A percentile compares a stretch with the other conserved stretches of the same genome.
phyloP scores from a whole-genome alignment of 2,329 filamentous ascomycete genomes.

The Fusarium bactridioides region DNA sequence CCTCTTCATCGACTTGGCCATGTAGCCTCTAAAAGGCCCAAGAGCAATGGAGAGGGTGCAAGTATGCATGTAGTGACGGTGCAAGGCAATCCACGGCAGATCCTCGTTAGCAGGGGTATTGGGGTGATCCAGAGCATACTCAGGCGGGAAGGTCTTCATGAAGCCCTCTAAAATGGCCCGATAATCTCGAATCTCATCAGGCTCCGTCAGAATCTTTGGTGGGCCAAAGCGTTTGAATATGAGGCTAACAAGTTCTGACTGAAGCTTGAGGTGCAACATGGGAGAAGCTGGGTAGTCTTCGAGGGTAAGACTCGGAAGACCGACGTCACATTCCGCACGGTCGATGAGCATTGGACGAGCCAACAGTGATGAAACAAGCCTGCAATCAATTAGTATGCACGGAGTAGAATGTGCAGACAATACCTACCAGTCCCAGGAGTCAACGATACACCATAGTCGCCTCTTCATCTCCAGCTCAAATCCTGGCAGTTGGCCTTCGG shows the following conservation, averaged over 20 bases:
- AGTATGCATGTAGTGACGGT: slow-evolving; percentile 22
- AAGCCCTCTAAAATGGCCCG: slow-evolving; percentile 2
- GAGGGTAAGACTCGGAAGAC: slow-evolving; percentile 1
- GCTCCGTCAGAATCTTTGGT: background rate
- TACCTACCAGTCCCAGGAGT: slow-evolving; percentile 19
- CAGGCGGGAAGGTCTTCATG: slow-evolving; percentile 8
- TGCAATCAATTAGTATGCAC: background rate
- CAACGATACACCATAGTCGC: slow-evolving; percentile 16
- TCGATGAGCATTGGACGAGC: slow-evolving; percentile 24
- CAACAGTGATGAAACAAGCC: slow-evolving; percentile 5
- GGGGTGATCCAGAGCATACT: slow-evolving; percentile 15
- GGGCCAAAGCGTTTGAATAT: slow-evolving; percentile 16
- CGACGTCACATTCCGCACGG: slow-evolving; percentile 12
- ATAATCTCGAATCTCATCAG: slow-evolving; percentile 8
- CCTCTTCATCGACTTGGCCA: slow-evolving; percentile 11
- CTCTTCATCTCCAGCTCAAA: slow-evolving; percentile 22
- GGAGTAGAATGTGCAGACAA: fast-evolving
- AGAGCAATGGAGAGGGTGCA: slow-evolving; percentile 14
- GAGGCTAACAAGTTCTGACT: slow-evolving; percentile 12
- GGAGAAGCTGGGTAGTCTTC: slow-evolving; percentile 19
- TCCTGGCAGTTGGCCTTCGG: background rate
- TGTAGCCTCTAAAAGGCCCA: slow-evolving; percentile 8
- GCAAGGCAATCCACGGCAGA: slow-evolving; percentile 11
- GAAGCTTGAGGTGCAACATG: slow-evolving; percentile 21
- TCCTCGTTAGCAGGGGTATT: slow-evolving; percentile 2